Evolutionary conservation across 768 basidiomycete species (phyloP).

Genomic region (Rhodotorula kratochvilovae): DNA sequence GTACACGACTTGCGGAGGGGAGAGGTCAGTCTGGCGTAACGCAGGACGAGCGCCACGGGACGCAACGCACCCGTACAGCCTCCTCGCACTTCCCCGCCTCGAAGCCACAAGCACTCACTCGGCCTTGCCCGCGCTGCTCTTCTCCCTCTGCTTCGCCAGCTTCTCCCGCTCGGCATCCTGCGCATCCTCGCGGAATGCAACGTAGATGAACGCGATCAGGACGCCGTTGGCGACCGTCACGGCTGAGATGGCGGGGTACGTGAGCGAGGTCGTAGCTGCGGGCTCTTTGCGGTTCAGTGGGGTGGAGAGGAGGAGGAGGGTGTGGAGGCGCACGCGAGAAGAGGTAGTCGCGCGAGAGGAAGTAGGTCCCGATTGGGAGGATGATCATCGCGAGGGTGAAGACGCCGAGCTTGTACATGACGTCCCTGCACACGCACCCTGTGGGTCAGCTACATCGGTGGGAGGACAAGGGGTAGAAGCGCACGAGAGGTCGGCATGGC

Average conservation of each 20-base stretch:
- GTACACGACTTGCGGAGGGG: background rate
- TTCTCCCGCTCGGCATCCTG: constrained; percentile 1
- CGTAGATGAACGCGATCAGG: constrained; percentile 48
- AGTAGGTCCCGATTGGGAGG: constrained; percentile 50
- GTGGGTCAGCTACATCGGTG: too few relatives aligned
- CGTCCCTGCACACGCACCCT: constrained; percentile 35
- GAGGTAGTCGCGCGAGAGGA: constrained; percentile 43
- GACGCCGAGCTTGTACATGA: constrained; percentile 48
- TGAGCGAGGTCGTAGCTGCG: constrained; percentile 39
- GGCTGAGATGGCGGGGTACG: constrained; percentile 47
- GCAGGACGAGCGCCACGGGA: background rate
- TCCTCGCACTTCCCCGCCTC: background rate
- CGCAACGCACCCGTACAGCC: constrained; percentile 2
- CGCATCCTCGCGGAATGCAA: constrained; percentile 49
- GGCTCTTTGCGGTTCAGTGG: constrained; percentile 29
- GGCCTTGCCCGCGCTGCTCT: background rate
- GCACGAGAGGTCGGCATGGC: constrained; percentile 13
- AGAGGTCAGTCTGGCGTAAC: background rate
- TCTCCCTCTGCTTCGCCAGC: background rate
- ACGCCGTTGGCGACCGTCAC: constrained; percentile 49
- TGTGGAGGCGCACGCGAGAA: constrained; percentile 44
- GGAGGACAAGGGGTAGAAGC: background rate
- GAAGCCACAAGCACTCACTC: background rate
- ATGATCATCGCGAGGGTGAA: constrained; percentile 50
- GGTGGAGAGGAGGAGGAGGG: background rate